Percentiles rank a stretch among this genome's conserved stretches.
phyloP scores from a whole-genome alignment of 805 yeast species.

The Lachancea fermentati region DNA sequence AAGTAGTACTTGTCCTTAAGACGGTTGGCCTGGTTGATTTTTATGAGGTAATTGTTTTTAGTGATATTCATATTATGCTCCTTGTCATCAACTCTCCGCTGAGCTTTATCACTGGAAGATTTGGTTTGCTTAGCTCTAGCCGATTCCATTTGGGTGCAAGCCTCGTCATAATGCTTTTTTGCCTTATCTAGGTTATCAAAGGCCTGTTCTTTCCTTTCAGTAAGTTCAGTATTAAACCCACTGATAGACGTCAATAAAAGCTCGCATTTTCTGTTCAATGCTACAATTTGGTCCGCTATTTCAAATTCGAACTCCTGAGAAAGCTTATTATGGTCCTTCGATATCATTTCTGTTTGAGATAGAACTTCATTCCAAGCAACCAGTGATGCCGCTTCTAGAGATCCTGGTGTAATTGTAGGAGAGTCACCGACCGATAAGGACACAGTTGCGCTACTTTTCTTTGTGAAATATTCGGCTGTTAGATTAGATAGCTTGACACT shows the following conservation, averaged over 20 bases:
- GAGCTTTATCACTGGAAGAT: slow-evolving; percentile 45
- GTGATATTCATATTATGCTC: slow-evolving; percentile 78
- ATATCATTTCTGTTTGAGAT: slow-evolving; percentile 73
- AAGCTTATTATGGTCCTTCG: slow-evolving; percentile 58
- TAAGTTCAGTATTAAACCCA: slow-evolving; percentile 53
- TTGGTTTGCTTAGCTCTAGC: slow-evolving; percentile 72
- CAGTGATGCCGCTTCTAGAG: slow-evolving; percentile 78
- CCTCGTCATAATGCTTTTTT: slow-evolving; percentile 72
- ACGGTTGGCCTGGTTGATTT: slow-evolving; percentile 80
- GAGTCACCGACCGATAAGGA: slow-evolving; percentile 80
- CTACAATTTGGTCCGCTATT: slow-evolving; percentile 54
- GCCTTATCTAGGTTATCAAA: slow-evolving; percentile 30
- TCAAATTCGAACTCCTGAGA: slow-evolving; percentile 54
- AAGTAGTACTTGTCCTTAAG: slow-evolving; percentile 87
- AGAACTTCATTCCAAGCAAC: slow-evolving; percentile 89
- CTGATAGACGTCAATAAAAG: slow-evolving; percentile 51
- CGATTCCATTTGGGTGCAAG: slow-evolving; percentile 75
- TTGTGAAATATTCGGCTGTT: slow-evolving; percentile 63
- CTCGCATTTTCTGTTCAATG: slow-evolving; percentile 48
- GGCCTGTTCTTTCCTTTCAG: slow-evolving; percentile 34
- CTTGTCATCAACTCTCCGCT: slow-evolving; percentile 48
- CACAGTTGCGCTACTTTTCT: slow-evolving; percentile 66
- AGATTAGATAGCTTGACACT: slow-evolving; percentile 59
- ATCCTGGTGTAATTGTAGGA: slow-evolving; percentile 91
- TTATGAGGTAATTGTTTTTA: slow-evolving; percentile 79